Conservation (phyloP, 192 early-diverging fungal genomes). For the Cladochytrium replicatum region DNA sequence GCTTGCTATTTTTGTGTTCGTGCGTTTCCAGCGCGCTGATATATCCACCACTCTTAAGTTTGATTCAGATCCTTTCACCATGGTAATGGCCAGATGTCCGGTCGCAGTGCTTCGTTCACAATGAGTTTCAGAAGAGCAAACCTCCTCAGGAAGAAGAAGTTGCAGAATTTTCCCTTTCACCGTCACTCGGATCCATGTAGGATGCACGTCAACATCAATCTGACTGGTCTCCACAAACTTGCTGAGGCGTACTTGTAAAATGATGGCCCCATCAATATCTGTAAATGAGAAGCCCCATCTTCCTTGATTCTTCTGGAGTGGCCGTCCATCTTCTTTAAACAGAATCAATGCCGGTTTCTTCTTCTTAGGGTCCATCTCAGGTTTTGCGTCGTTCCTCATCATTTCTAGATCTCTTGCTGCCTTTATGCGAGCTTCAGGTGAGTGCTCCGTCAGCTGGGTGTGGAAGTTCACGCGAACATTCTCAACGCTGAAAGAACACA, state of each 20-base stretch:
- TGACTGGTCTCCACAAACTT: conserved; percentile 43
- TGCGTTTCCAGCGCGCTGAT: conserved; percentile 4
- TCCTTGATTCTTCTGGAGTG: conserved; percentile 46
- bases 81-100: conserved; percentile 36
- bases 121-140: conserved; percentile 23
- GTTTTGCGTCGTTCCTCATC: conserved; percentile 18
- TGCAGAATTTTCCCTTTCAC: conserved; percentile 46
- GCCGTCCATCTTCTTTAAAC: conserved; percentile 28
- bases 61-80: conserved; percentile 20
- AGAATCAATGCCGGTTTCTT: conserved; percentile 6
- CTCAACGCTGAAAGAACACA: conserved; percentile 15
- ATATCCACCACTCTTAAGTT: conserved; percentile 3
- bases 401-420: conserved; percentile 38
- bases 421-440: conserved; percentile 36
- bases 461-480: conserved; percentile 27
- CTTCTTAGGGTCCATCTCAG: conserved; percentile 8
- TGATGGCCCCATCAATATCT: conserved; percentile 12
- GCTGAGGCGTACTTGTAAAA: conserved; percentile 30
- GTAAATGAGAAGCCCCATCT: conserved; percentile 33
- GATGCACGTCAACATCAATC: conserved; percentile 40
- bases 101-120: conserved; percentile 39
- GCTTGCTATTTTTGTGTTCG: not conserved
- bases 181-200: conserved; percentile 24
- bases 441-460: conserved; percentile 32
- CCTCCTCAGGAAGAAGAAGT: conserved; percentile 31